A percentile compares a stretch with the other conserved stretches of the same genome.
These are phyloP conservation scores for Globisporangium yorkense DNA, from an alignment of 352 stramenopile genomes.

Conservation along the genomic window DNA sequence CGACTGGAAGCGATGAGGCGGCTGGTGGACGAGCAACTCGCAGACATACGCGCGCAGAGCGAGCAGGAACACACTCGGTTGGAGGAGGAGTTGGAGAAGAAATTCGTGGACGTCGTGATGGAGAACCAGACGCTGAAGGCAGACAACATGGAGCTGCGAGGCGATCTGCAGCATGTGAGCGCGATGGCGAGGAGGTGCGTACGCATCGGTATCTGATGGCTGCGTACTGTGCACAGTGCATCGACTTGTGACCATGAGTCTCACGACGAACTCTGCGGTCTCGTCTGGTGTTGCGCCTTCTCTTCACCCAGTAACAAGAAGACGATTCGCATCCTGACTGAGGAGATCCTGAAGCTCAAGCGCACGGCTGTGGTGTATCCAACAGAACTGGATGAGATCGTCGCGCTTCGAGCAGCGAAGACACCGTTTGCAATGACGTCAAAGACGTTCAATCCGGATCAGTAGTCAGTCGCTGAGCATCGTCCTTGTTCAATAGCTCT, in stretches of 20 bases:
- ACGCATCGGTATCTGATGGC: not conserved
- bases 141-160: conserved; percentile 35
- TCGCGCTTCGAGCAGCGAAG: not conserved
- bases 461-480: not conserved
- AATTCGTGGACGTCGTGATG: conserved; percentile 30
- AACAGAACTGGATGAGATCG: conserved; percentile 9
- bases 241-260: not conserved
- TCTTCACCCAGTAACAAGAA: conserved; percentile 29
- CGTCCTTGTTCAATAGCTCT: too few relatives aligned
- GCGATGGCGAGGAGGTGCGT: conserved; percentile 9
- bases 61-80: conserved; percentile 17
- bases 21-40: conserved; percentile 23
- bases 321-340: conserved; percentile 32
- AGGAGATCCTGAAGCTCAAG: conserved; percentile 49
- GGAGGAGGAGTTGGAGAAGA: conserved; percentile 33
- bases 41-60: conserved; percentile 16
- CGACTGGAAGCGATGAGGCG: conserved; percentile 17
- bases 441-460: not conserved
- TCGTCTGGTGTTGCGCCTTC: too few relatives aligned
- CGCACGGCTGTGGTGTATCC: conserved; percentile 12
- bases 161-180: conserved; percentile 20
- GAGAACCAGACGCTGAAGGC: conserved; percentile 34
- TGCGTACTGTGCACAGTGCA: not conserved
- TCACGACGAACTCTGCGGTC: not conserved
- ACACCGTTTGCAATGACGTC: not conserved